Conservation (phyloP, 768 basidiomycete species). For the Clathrus columnatus region DNA sequence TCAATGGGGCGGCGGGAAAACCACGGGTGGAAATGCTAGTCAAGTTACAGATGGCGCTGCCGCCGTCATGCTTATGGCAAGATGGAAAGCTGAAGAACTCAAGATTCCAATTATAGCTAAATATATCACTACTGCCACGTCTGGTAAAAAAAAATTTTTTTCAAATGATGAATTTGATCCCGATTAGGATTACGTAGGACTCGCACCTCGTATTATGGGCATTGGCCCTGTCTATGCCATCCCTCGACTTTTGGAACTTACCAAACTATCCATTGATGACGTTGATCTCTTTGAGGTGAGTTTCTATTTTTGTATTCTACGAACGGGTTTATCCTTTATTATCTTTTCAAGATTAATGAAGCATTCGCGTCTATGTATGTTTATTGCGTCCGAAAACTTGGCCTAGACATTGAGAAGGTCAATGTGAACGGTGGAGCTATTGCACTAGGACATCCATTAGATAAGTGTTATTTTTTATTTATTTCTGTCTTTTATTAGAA, state of each 20-base stretch:
- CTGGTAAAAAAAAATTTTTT: constrained; percentile 33
- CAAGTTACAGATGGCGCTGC: constrained; percentile 83
- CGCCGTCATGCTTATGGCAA: constrained; percentile 71
- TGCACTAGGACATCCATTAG: constrained; percentile 76
- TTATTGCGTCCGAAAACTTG: constrained; percentile 60
- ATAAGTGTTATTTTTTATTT: constrained; percentile 35
- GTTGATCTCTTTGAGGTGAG: constrained; percentile 74
- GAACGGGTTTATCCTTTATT: neutral
- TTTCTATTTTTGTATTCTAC: neutral
- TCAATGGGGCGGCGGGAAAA: constrained; percentile 65
- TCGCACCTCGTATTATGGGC: constrained; percentile 80
- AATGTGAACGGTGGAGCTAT: constrained; percentile 92
- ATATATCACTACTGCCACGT: constrained; percentile 62
- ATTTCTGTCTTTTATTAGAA: neutral
- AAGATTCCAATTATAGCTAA: constrained; percentile 70
- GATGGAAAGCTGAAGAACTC: constrained; percentile 68
- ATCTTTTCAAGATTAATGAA: constrained; percentile 64
- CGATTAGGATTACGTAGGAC: constrained; percentile 29
- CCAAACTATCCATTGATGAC: constrained; percentile 57
- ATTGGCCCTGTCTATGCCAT: constrained; percentile 82
- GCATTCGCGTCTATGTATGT: constrained; percentile 82
- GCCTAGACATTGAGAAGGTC: constrained; percentile 54
- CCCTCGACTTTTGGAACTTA: constrained; percentile 59
- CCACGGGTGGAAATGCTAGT: constrained; percentile 81
- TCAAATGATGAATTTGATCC: neutral